Evolutionary conservation across 768 basidiomycete species (phyloP).

Genomic region (Punctularia strigosozonata): DNA sequence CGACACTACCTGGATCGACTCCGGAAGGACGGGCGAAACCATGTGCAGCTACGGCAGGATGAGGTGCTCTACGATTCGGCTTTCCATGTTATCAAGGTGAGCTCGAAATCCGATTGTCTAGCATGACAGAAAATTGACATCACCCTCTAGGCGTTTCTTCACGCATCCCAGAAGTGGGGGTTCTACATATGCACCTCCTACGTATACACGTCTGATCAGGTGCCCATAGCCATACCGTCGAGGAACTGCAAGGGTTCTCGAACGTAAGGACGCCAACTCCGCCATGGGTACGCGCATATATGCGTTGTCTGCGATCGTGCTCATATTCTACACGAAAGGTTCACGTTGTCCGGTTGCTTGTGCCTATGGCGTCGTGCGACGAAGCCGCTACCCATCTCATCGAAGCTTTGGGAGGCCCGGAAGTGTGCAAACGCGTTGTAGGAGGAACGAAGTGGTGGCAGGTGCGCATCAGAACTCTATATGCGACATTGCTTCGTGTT

Average conservation of each 20-base stretch:
- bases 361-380: slow-evolving; percentile 69
- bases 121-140: not conserved
- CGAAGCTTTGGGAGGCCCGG: slow-evolving; percentile 75
- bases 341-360: slow-evolving; percentile 55
- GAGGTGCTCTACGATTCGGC: slow-evolving; percentile 76
- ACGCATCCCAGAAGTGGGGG: slow-evolving; percentile 59
- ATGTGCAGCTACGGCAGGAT: slow-evolving; percentile 47
- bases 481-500: too few relatives aligned
- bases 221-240: slow-evolving; percentile 59
- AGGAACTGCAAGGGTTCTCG: slow-evolving; percentile 72
- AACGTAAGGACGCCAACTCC: slow-evolving; percentile 79
- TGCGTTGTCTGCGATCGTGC: too few relatives aligned
- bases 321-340: too few relatives aligned
- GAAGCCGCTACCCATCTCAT: slow-evolving; percentile 65
- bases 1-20: slow-evolving; percentile 74
- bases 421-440: slow-evolving; percentile 52
- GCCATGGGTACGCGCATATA: slow-evolving; percentile 75
- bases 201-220: not conserved
- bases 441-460: slow-evolving; percentile 99
- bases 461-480: too few relatives aligned
- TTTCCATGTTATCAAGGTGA: slow-evolving; percentile 64
- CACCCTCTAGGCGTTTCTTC: slow-evolving; percentile 60
- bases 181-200: too few relatives aligned
- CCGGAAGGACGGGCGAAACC: slow-evolving; percentile 16
- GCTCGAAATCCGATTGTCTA: not conserved